Evolutionary conservation across 495 filamentous ascomycete species (phyloP).

Genomic region (Halenospora varia): DNA sequence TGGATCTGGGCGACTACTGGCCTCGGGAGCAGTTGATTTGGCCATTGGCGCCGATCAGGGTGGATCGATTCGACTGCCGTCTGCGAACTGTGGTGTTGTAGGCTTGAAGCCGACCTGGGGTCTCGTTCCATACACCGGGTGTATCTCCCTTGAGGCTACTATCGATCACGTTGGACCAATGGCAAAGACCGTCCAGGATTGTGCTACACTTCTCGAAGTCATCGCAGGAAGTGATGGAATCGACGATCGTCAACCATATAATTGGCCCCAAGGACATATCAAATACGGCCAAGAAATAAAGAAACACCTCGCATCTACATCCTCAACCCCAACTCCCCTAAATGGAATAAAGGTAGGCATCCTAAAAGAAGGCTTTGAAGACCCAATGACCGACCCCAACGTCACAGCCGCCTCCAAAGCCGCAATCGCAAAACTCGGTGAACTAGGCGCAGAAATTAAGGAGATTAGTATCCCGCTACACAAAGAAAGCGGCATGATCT

Average conservation of each 20-base stretch:
- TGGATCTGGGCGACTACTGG: constrained; percentile 52
- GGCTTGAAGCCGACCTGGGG: constrained; percentile 48
- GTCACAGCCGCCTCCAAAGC: constrained; percentile 38
- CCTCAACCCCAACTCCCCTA: constrained; percentile 24
- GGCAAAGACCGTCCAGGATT: constrained; percentile 44
- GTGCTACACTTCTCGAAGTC: constrained; percentile 44
- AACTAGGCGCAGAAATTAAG: constrained; percentile 47
- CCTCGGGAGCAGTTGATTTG: constrained; percentile 45
- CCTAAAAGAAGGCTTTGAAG: constrained; percentile 44
- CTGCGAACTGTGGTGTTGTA: constrained; percentile 43
- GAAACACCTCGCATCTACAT: not conserved
- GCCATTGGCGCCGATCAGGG: constrained; percentile 58
- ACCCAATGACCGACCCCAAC: constrained; percentile 36
- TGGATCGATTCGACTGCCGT: constrained; percentile 55
- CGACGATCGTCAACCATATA: constrained; percentile 48
- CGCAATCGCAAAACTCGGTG: constrained; percentile 41
- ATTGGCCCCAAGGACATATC: constrained; percentile 35
- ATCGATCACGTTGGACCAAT: constrained; percentile 48
- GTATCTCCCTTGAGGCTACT: constrained; percentile 40
- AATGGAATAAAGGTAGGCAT: constrained; percentile 50
- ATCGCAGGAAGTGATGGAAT: constrained; percentile 54
- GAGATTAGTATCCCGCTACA: constrained; percentile 51
- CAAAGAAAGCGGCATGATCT: constrained; percentile 41
- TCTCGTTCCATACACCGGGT: constrained; percentile 44
- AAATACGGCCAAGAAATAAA: constrained; percentile 29